Percentiles rank a stretch among this genome's conserved stretches.
These are phyloP conservation scores for Bauhinia variegata DNA, from an alignment of 306 rosid genomes.

Conservation along the genomic window DNA sequence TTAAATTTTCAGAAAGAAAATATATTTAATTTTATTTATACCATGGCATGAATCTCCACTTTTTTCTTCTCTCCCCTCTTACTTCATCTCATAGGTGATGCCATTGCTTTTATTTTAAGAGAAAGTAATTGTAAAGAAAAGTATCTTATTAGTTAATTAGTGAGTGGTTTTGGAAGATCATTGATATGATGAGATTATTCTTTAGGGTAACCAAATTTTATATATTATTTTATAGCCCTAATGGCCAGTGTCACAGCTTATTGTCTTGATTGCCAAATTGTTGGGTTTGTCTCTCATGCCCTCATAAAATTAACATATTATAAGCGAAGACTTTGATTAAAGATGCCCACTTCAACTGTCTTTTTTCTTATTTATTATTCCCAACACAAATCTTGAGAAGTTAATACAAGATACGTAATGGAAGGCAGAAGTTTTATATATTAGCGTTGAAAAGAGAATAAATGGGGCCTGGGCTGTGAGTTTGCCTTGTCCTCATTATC, in stretches of 20 bases:
- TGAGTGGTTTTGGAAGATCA: too few species aligned
- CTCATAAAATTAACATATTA: background rate
- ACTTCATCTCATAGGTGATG: background rate
- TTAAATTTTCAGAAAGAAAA: too few species aligned
- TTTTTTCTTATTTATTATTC: slow-evolving; percentile 23
- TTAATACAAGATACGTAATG: too few species aligned
- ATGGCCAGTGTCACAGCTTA: background rate
- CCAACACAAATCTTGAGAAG: background rate
- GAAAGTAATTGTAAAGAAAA: too few species aligned
- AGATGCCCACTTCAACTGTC: slow-evolving; percentile 35
- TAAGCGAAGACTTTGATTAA: slow-evolving; percentile 24
- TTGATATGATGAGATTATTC: too few species aligned
- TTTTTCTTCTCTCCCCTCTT: too few species aligned
- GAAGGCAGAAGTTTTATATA: slow-evolving; percentile 4
- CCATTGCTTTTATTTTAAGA: too few species aligned
- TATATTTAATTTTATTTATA: too few species aligned
- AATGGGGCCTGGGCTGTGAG: slow-evolving; percentile 28
- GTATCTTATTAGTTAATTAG: slow-evolving; percentile 19
- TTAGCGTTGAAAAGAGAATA: slow-evolving; percentile 37
- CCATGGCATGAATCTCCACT: too few species aligned
- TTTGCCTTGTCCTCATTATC: slow-evolving; percentile 27
- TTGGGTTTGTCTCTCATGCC: slow-evolving; percentile 6
- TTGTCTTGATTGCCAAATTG: slow-evolving; percentile 23
- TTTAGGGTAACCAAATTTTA: too few species aligned
- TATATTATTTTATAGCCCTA: background rate